Base-by-base conservation (phyloP, 441 rosid species). In the Theobroma grandiflorum region DNA sequence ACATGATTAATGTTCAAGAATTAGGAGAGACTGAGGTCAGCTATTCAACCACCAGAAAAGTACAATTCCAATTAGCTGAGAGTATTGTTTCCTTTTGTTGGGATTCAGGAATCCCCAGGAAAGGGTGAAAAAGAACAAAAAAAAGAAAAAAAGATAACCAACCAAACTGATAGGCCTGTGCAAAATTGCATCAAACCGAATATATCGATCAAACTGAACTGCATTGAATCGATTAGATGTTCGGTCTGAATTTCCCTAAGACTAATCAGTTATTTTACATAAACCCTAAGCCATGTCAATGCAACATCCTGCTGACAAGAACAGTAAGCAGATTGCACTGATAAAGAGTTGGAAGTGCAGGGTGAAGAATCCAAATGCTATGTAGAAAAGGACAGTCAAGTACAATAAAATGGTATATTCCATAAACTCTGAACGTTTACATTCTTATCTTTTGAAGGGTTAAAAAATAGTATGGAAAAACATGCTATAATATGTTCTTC, bases 401-500 rank as follows among this genome's bases (percentile, higher is more conserved):
- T n/a, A 55, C 11, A 72, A 16, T 73, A 37, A 38, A 53, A 73
- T 11, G n/a, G 66, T 40, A 37, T 57, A 38, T 40, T 12, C 37
- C 12, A 59, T 18, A 40, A 43, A n/a, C 12, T 57, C 67, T 8
- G 22, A 57, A 38, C 4, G 50, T 49, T 76, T 65, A 77, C 79
- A 77, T 37, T 52, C n/a, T 66, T 22, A 52, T 53, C 31, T 43
- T 59, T 59, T 43, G 2, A 11, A 55, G 49, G 76, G 68, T 2
- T 14, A 40, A 62, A 66, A 66, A 49, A 16, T 71, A 0, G 14
- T 71, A 71, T 6, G 33, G 75, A 49, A 35, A 64, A 63, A 12
- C 33, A 37, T 76, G n/a, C 71, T 65, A 53, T 18, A 22, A 65
- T 63, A 75, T 47, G 50, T 76, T 38, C 20, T 65, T 64, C 71